These are phyloP conservation scores for Nakazawaea ishiwadae DNA, from an alignment of 805 yeast genomes.

Conservation along the genomic window DNA sequence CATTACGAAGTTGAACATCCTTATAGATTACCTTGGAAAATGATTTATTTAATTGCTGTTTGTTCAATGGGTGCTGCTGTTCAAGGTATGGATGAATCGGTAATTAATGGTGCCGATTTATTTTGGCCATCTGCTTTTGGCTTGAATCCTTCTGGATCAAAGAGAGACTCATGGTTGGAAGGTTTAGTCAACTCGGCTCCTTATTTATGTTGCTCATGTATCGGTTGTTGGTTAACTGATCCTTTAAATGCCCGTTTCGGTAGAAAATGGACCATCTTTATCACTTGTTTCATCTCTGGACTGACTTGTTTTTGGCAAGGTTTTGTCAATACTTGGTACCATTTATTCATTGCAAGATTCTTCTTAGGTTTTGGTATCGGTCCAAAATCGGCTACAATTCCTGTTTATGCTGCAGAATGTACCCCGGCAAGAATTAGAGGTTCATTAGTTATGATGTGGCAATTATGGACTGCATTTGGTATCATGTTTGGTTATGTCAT, in stretches of 20 bases:
- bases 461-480: constrained; percentile 70
- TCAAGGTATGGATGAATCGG: constrained; percentile 79
- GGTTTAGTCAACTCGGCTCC: constrained; percentile 72
- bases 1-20: constrained; percentile 41
- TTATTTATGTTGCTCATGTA: constrained; percentile 55
- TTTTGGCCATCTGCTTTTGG: constrained; percentile 56
- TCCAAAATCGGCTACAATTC: constrained; percentile 72
- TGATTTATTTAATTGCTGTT: constrained; percentile 53
- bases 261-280: constrained; percentile 62
- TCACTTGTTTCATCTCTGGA: constrained; percentile 57
- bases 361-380: constrained; percentile 67
- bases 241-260: constrained; percentile 51
- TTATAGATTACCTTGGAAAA: constrained; percentile 40
- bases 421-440: constrained; percentile 62
- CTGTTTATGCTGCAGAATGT: constrained; percentile 66
- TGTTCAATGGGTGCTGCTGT: constrained; percentile 78
- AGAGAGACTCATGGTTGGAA: constrained; percentile 49
- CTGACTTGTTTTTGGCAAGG: constrained; percentile 69
- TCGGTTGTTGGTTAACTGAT: constrained; percentile 65
- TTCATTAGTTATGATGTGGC: constrained; percentile 70
- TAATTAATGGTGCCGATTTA: constrained; percentile 66
- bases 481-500: constrained; percentile 69
- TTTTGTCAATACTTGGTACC: constrained; percentile 59
- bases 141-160: constrained; percentile 34
- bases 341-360: constrained; percentile 62